A percentile compares a stretch with the other conserved stretches of the same genome.
Conservation (phyloP, 305 asterid genomes). For the Rubia occidens region DNA sequence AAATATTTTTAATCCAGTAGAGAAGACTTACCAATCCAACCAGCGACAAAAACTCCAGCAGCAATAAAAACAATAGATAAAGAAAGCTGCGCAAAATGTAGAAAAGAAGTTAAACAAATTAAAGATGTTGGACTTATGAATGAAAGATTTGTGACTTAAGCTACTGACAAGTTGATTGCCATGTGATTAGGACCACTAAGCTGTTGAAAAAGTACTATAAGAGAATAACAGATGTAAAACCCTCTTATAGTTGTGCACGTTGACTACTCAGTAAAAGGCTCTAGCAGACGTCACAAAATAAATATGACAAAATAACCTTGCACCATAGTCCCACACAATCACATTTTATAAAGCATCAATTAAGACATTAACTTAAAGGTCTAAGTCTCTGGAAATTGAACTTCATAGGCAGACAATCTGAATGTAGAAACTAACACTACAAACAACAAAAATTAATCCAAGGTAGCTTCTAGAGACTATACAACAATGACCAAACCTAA, state of each 20-base stretch:
- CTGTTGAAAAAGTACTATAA: background rate
- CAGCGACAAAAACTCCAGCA: slow-evolving; percentile 84
- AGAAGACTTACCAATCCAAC: slow-evolving; percentile 87
- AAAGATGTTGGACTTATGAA: background rate
- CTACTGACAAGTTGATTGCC: background rate
- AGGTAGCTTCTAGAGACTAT: background rate
- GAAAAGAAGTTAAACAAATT: slow-evolving; percentile 22
- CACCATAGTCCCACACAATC: background rate
- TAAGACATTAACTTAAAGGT: background rate
- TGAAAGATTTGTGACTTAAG: background rate
- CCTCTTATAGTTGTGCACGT: background rate
- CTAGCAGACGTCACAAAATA: background rate
- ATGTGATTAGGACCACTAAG: background rate
- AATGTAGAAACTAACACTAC: background rate
- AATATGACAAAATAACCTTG: background rate
- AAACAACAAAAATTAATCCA: background rate
- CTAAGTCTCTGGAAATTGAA: background rate
- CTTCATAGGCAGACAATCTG: too few relatives aligned
- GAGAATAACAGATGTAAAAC: background rate
- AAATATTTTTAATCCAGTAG: background rate
- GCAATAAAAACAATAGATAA: slow-evolving; percentile 75
- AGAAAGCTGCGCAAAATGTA: slow-evolving; percentile 70
- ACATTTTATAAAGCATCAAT: background rate
- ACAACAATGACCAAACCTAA: background rate
- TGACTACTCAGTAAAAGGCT: background rate